A percentile compares a stretch with the other conserved stretches of the same genome.
These are phyloP conservation scores for Fistulina hepatica DNA, from an alignment of 1,284 basidiomycete species.

Conservation along the genomic window DNA sequence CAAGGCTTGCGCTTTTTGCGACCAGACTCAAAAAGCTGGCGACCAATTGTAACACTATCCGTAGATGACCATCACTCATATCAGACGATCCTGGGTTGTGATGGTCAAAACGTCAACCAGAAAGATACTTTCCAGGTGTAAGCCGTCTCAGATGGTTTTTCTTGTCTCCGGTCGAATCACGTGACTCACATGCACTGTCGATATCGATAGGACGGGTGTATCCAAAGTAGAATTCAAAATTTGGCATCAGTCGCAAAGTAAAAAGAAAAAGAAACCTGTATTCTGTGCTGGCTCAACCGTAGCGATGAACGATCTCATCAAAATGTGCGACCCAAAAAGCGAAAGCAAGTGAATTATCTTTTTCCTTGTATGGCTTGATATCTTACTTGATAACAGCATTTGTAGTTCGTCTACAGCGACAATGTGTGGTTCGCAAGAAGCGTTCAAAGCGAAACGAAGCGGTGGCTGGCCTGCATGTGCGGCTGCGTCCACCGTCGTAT, in stretches of 20 bases:
- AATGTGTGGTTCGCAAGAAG: constrained; percentile 4
- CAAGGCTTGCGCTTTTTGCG: no score
- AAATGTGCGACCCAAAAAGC: constrained; percentile 39
- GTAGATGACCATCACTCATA: constrained; percentile 38
- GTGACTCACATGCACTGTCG: not conserved
- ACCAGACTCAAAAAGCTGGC: constrained; percentile 45
- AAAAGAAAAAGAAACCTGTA: constrained; percentile 51
- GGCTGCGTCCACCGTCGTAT: no score
- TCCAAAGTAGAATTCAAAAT: constrained; percentile 42
- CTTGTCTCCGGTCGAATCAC: not conserved
- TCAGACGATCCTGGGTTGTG: constrained; percentile 48
- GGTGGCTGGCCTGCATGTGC: no score
- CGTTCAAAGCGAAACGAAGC: not conserved
- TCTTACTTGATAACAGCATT: constrained; percentile 23
- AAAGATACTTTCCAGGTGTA: constrained; percentile 44
- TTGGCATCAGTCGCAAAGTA: constrained; percentile 41
- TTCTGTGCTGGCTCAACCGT: constrained; percentile 41
- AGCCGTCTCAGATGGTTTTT: constrained; percentile 16
- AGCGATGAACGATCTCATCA: constrained; percentile 35
- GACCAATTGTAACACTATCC: constrained; percentile 48
- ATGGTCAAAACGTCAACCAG: constrained; percentile 59
- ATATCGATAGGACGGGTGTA: constrained; percentile 27
- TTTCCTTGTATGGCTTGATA: constrained; percentile 1
- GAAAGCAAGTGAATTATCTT: constrained; percentile 29
- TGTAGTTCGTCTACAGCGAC: constrained; percentile 30